phyloP scores from a whole-genome alignment of 2,329 filamentous ascomycete species.

The Colletotrichum sublineola region DNA sequence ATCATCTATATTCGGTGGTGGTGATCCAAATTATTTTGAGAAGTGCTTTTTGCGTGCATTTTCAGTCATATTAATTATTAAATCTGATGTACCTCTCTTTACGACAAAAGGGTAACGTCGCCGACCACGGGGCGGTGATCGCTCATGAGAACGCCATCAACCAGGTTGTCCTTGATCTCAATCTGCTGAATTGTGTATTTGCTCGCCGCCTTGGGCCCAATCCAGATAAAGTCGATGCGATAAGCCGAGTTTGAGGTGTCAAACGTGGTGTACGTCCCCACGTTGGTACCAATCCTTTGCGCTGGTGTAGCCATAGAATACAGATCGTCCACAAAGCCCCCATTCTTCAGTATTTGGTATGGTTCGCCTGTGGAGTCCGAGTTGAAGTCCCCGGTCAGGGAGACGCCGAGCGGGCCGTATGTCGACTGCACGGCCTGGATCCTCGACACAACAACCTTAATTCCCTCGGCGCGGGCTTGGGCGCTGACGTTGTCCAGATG shows the following conservation, averaged over 20 bases:
- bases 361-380: slow-evolving; percentile 55
- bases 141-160: slow-evolving; percentile 65
- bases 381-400: slow-evolving; percentile 67
- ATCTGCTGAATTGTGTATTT: slow-evolving; percentile 61
- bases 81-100: not conserved
- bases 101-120: slow-evolving; percentile 58
- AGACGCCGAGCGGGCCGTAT: slow-evolving; percentile 50
- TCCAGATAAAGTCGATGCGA: slow-evolving; percentile 77
- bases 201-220: slow-evolving; percentile 52
- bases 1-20: not conserved
- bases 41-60: rapidly evolving
- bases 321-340: slow-evolving; percentile 51
- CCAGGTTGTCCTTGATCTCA: slow-evolving; percentile 69
- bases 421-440: slow-evolving; percentile 47
- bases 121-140: slow-evolving; percentile 78
- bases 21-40: not conserved
- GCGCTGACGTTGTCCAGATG: slow-evolving; percentile 66
- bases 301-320: slow-evolving; percentile 50
- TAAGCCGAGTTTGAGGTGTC: slow-evolving; percentile 55
- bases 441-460: slow-evolving; percentile 57
- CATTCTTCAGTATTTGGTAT: slow-evolving; percentile 45
- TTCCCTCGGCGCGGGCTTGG: slow-evolving; percentile 57
- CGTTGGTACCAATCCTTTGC: slow-evolving; percentile 46
- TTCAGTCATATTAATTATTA: not conserved
- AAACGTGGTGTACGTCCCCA: slow-evolving; percentile 76